Evolutionary conservation across 1,284 basidiomycete species (phyloP), one percentile per base, ranked within the genome.

Genomic region (Meira miltonrushii): DNA sequence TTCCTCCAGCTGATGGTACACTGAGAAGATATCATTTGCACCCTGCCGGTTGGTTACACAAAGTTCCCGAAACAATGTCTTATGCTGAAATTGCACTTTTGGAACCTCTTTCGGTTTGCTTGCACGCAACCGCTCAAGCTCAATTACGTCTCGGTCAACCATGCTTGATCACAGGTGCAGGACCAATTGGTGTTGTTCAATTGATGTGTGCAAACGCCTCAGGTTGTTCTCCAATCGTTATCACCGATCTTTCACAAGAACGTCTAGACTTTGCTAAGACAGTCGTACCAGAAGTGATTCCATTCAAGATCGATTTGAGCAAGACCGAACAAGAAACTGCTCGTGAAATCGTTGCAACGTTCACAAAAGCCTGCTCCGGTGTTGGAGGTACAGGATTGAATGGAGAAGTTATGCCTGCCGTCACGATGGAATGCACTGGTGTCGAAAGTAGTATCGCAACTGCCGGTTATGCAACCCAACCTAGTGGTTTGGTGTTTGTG

Each of bases 391-490:
- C 68, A 7, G 44, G 54, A 2, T 48, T 55, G 13, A 67, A 67
- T 48, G 63, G 60, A 13, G 67, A 69, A n/a, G 59, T 67, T 1
- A 66, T 66, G 47, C 69, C 69, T 10, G 60, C 62, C 12, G 63
- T 67, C 49, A 62, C 67, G 9, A 67, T 92, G 60, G 90, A 92
- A 71, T 89, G 89, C 52, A 92, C 90, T 53, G 92, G 92, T 15
- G 89, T 92, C 25, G 90, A 94, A 79, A 85, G 85, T 39, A 90
- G 87, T 12, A 88, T 95, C 66, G 87, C 89, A 74, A 88, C 88
- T n/a, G 90, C 69, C 1, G 17, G 56, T 2, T 69, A 81, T 79
- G 79, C 80, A 10, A 79, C 82, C 54, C 69, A 67, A 13, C 80
- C 82, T 40, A 79, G 80, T 21, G 82, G 82, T 8, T 80, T 81